Base-by-base conservation (phyloP, 2,329 filamentous ascomycete genomes). In the Orbilia brochopaga region DNA sequence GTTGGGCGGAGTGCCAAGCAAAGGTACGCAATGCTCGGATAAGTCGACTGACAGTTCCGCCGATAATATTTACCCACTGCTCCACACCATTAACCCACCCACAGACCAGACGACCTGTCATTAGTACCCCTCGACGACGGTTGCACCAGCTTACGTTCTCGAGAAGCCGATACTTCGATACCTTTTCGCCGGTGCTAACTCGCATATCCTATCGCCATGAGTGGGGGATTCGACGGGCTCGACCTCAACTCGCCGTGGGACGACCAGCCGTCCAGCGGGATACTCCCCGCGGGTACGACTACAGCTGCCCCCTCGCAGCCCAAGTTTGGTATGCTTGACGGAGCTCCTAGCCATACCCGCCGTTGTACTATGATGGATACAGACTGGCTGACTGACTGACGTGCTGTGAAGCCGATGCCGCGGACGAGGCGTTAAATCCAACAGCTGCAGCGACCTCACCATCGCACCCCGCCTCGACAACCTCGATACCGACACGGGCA, bases 161-260 rank as follows among this genome's bases (percentile, higher is more conserved):
- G 13, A 58, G 50, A 35, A 60, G 53, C n/a, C 11, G 44, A 23
- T 35, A 30, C 27, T n/a, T 23, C 24, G n/a, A n/a, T 42, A 46
- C 51, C 19, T 44, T 57, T 30, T 54, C 19, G n/a, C 44, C 6
- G 11, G 8, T 23, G 5, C n/a, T 21, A 11, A 19, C n/a, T n/a
- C n/a, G n/a, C 24, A 32, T 19, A 10, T 32, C 40, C 42, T 42
- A 30, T 65, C 56, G 46, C 55, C 51, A 72, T 72, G 67, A 72
- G 67, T 61, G 67, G 67, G 56, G 67, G 67, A n/a, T 72, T 72
- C 35, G 67, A 72, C 55, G 67, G 55, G 30, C 60, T 72, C 32
- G 67, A 72, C 52, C 32, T 72, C 6, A 72, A 72, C 67, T 72
- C 67, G 30, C 67, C 67, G 30, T 72, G 67, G 67, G 67, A 72